A percentile compares a stretch with the other conserved stretches of the same genome.
phyloP scores from a whole-genome alignment of 495 filamentous ascomycete species.

The Aspergillus steynii region DNA sequence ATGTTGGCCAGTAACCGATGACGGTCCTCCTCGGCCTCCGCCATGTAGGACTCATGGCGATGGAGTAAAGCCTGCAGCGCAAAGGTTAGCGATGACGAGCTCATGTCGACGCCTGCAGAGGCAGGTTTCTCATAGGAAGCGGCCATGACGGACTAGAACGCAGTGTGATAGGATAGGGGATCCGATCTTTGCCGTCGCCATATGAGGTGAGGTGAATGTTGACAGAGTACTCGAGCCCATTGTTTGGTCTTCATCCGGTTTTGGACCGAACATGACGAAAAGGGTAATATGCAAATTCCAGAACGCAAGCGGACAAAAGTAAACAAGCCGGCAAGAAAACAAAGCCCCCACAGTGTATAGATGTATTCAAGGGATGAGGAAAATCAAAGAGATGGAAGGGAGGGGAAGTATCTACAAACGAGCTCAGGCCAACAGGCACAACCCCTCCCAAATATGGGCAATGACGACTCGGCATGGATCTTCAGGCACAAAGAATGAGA shows the following conservation, averaged over 20 bases:
- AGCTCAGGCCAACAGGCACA: neutral
- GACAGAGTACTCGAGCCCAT: neutral
- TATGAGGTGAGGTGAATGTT: constrained; percentile 6
- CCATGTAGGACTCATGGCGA: constrained; percentile 91
- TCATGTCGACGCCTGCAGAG: constrained; percentile 20
- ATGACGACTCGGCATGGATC: neutral
- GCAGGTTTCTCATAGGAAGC: constrained; percentile 22
- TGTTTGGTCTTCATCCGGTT: neutral
- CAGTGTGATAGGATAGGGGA: constrained; percentile 35
- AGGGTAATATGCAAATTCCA: neutral
- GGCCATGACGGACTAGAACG: constrained; percentile 43
- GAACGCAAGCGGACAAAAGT: neutral
- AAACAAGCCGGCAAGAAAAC: neutral
- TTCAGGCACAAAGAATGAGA: constrained; percentile 5
- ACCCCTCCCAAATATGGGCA: neutral
- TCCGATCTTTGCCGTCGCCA: constrained; percentile 17
- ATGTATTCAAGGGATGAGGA: neutral
- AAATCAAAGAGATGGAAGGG: neutral
- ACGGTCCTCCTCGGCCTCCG: constrained; percentile 82
- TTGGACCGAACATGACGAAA: neutral
- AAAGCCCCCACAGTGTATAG: neutral
- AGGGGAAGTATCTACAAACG: neutral
- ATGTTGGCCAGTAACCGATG: constrained; percentile 66
- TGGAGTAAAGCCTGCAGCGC: constrained; percentile 82
- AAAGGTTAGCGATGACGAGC: constrained; percentile 64